phyloP scores from a whole-genome alignment of 1,284 basidiomycete species.

The Irpex rosettiformis region DNA sequence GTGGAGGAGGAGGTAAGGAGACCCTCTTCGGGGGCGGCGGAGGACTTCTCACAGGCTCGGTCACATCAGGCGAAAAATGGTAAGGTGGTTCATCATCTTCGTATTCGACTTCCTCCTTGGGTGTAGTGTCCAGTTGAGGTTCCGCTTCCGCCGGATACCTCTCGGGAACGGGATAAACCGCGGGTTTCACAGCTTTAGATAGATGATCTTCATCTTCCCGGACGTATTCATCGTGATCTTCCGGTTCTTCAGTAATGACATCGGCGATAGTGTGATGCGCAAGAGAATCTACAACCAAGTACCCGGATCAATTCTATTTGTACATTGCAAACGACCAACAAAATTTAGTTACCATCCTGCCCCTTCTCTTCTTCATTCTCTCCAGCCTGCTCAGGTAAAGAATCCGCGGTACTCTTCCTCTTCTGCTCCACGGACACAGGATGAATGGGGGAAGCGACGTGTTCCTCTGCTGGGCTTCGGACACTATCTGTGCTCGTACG shows the following conservation, averaged over 20 bases:
- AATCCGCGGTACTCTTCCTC: constrained; percentile 8
- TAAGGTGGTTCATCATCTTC: neutral
- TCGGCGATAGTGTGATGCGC: neutral
- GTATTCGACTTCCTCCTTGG: neutral
- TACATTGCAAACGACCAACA: constrained; percentile 16
- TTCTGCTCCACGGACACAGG: neutral
- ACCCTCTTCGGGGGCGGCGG: constrained; percentile 7
- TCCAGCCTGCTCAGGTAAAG: neutral
- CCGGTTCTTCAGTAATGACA: neutral
- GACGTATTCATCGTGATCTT: neutral
- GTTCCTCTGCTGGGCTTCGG: neutral
- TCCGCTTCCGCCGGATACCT: neutral
- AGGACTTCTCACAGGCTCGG: neutral
- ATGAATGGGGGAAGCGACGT: neutral
- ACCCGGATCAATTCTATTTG: constrained; percentile 28
- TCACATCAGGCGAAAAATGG: neutral
- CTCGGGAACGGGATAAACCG: neutral
- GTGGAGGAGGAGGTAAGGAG: neutral
- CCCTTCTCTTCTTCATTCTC: constrained; percentile 3
- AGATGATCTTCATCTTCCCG: neutral
- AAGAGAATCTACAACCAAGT: constrained; percentile 16
- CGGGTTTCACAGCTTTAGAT: neutral
- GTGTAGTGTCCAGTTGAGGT: neutral
- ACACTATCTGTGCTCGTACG: constrained; percentile 1
- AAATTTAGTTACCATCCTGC: constrained; percentile 7